Evolutionary conservation across 2,329 filamentous ascomycete genomes (phyloP).

Genomic region (Leptographium flavum): DNA sequence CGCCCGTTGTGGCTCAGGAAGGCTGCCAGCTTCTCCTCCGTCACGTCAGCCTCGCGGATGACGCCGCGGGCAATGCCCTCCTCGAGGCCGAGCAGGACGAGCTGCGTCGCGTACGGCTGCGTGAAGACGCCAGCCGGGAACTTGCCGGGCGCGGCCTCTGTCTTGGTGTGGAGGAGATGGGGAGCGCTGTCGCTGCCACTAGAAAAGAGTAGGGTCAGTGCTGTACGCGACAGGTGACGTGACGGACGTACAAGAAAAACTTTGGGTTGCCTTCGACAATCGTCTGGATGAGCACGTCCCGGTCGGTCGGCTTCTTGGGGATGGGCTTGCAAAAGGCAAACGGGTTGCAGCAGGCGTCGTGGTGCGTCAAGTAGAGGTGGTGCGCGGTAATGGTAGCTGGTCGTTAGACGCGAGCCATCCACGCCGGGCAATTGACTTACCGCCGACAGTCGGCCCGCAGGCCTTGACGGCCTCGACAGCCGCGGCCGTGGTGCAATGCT

Average conservation of each 20-base stretch:
- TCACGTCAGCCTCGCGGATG: constrained; percentile 35
- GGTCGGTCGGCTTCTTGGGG: constrained; percentile 56
- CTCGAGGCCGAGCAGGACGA: constrained; percentile 48
- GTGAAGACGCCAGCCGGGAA: constrained; percentile 68
- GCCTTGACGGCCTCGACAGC: constrained; percentile 64
- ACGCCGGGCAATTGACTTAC: constrained; percentile 10
- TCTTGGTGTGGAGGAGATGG: constrained; percentile 45
- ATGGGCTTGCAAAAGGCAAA: constrained; percentile 50
- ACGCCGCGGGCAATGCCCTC: constrained; percentile 41
- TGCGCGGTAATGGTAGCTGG: constrained; percentile 78
- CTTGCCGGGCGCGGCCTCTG: constrained; percentile 29
- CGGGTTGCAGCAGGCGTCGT: constrained; percentile 12
- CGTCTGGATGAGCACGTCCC: constrained; percentile 56
- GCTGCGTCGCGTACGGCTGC: constrained; percentile 49
- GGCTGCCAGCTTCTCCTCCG: constrained; percentile 35
- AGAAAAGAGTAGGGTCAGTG: background rate
- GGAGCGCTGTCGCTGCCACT: constrained; percentile 55
- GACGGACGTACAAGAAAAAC: constrained; percentile 42
- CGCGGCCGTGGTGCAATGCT: constrained; percentile 79
- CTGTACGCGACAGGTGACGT: too few relatives aligned
- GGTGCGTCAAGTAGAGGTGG: constrained; percentile 51
- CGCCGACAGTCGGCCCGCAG: constrained; percentile 63
- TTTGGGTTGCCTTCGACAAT: constrained; percentile 44
- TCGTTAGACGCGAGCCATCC: constrained; percentile 26
- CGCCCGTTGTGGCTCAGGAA: constrained; percentile 41